Evolutionary conservation across 805 yeast genomes (phyloP).

Genomic region (Priceomyces haplophilus): DNA sequence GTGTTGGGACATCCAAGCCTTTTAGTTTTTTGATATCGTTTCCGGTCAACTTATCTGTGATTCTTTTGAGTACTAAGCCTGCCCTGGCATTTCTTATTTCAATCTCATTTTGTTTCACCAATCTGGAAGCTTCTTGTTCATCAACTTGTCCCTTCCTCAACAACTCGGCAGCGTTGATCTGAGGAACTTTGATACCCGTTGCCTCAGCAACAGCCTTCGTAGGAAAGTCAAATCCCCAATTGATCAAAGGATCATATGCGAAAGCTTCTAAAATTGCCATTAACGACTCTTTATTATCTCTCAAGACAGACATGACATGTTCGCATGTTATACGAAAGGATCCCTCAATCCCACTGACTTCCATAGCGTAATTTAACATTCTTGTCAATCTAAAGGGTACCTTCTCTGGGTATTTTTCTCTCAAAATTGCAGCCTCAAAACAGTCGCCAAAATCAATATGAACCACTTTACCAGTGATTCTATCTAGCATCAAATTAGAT

Average conservation of each 20-base stretch:
- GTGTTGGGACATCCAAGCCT: constrained; percentile 78
- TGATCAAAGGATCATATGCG: constrained; percentile 96
- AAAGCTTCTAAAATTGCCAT: constrained; percentile 98
- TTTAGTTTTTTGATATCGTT: constrained; percentile 77
- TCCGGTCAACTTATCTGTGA: constrained; percentile 89
- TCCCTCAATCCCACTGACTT: constrained; percentile 97
- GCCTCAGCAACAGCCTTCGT: constrained; percentile 71
- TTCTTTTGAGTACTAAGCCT: constrained; percentile 80
- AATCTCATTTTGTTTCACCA: constrained; percentile 66
- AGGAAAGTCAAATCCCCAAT: constrained; percentile 98
- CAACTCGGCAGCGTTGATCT: constrained; percentile 65
- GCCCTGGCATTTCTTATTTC: constrained; percentile 88
- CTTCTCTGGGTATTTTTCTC: constrained; percentile 97
- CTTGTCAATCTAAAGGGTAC: constrained; percentile 96
- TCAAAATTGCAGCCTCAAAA: constrained; percentile 93
- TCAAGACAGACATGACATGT: constrained; percentile 90
- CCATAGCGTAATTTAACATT: constrained; percentile 98
- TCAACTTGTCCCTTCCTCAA: constrained; percentile 71
- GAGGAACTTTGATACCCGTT: constrained; percentile 66
- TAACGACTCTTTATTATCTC: constrained; percentile 92
- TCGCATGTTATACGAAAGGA: constrained; percentile 95
- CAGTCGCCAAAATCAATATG: constrained; percentile 99
- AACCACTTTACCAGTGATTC: constrained; percentile 90
- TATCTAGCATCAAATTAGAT: constrained; percentile 90
- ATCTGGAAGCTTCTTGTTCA: constrained; percentile 68